Conservation (phyloP, 2,329 filamentous ascomycete species). For the Escovopsis weberi region DNA sequence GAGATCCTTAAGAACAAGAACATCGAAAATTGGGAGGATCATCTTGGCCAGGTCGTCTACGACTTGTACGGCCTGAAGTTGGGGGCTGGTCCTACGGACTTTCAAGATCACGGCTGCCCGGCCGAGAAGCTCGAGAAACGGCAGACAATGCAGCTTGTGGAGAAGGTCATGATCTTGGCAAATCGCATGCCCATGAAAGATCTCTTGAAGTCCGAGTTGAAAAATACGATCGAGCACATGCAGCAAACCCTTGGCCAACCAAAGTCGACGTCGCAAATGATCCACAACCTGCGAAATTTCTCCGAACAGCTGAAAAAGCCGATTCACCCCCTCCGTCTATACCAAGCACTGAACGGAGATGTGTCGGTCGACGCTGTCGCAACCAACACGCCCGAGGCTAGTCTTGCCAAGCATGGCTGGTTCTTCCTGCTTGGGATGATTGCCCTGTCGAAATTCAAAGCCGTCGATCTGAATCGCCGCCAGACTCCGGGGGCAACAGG, state of each 20-base stretch:
- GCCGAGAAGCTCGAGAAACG: slow-evolving; percentile 64
- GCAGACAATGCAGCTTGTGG: slow-evolving; percentile 67
- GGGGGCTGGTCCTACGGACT: slow-evolving; percentile 48
- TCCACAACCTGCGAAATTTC: slow-evolving; percentile 77
- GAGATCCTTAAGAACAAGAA: slow-evolving; percentile 67
- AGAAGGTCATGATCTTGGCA: slow-evolving; percentile 69
- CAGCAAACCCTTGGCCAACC: slow-evolving; percentile 71
- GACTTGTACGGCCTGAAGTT: slow-evolving; percentile 74
- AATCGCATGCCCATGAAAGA: slow-evolving; percentile 81
- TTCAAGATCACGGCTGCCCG: slow-evolving; percentile 67
- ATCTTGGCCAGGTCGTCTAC: slow-evolving; percentile 72
- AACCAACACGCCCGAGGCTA: slow-evolving; percentile 53
- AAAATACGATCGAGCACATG: slow-evolving; percentile 81
- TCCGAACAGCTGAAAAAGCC: slow-evolving; percentile 69
- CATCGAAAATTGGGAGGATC: slow-evolving; percentile 70
- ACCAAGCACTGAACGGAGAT: slow-evolving; percentile 65
- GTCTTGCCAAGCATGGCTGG: slow-evolving; percentile 72
- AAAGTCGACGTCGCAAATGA: slow-evolving; percentile 64
- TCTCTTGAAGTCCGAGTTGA: slow-evolving; percentile 78
- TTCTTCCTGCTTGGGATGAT: slow-evolving; percentile 85
- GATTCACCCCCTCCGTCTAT: slow-evolving; percentile 68
- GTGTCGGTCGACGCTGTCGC: slow-evolving; percentile 58
- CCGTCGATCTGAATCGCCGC: slow-evolving; percentile 54
- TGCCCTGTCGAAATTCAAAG: slow-evolving; percentile 69
- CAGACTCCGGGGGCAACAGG: slow-evolving; percentile 67